A percentile compares a stretch with the other conserved stretches of the same genome.
Evolutionary conservation across 192 early-diverging fungal genomes (phyloP).

Genomic region (Entomortierella chlamydospora): DNA sequence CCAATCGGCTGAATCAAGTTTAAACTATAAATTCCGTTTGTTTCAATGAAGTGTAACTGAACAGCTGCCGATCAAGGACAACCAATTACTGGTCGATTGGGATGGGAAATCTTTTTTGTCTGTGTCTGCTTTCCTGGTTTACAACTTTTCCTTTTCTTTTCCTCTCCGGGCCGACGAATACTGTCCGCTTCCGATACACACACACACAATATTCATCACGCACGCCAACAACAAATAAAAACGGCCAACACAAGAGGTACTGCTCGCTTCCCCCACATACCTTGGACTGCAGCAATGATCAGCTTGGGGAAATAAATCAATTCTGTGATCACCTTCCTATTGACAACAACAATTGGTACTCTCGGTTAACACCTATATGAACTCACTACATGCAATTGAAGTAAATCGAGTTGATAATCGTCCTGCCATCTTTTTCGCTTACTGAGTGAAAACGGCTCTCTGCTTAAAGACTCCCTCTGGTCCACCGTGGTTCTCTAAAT

Average conservation of each 20-base stretch:
- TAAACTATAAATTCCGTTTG: neutral
- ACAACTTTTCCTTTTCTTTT: neutral
- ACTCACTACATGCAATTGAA: neutral
- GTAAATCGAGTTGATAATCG: neutral
- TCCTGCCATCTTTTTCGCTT: constrained; percentile 6
- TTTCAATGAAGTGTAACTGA: no score
- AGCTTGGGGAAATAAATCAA: constrained; percentile 77
- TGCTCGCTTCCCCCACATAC: constrained; percentile 24
- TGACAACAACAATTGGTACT: neutral
- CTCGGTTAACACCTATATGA: neutral
- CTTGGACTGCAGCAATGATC: constrained; percentile 78
- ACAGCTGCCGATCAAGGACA: neutral
- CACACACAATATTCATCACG: no score
- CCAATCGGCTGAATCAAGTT: no score
- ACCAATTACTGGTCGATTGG: no score
- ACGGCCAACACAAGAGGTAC: no score
- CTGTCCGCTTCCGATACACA: no score
- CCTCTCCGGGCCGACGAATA: neutral
- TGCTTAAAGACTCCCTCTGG: constrained; percentile 12
- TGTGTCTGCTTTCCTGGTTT: no score
- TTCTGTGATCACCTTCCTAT: constrained; percentile 49
- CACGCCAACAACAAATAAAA: no score
- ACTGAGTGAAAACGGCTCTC: constrained; percentile 41
- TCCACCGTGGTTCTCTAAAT: constrained; percentile 15
- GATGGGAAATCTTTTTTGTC: no score